Base-by-base conservation (phyloP, 1,284 basidiomycete species). In the Tilletia setariae region DNA sequence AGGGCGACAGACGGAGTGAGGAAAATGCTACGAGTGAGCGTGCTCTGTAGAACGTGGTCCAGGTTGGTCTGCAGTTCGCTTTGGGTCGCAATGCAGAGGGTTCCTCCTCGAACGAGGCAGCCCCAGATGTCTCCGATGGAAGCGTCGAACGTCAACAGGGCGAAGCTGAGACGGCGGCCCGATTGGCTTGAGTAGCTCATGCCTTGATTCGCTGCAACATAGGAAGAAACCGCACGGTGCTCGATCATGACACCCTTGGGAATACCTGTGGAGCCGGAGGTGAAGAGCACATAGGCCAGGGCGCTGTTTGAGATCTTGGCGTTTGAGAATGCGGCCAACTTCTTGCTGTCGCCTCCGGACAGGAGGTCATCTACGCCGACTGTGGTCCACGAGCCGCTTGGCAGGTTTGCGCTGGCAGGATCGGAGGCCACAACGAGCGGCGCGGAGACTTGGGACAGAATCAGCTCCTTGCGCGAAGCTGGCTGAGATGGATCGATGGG, bases 141-240 rank as follows among this genome's bases (percentile, higher is more conserved):
- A 19, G 63, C 66, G 66, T 67, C 66, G 40, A 67, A 67, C 21
- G 66, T 63, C 32, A 67, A 63, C 25, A 13, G 15, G 46, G 66
- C 56, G 9, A 44, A 25, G 8, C 16, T 19, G 21, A 67, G 66
- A n/a, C 35, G 9, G 51, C 51, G 51, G 19, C 25, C 35, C 23
- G 42, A 67, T 6, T 13, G 15, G 11, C 6, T 19, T 23, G 21
- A 7, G 32, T 63, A 25, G 32, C 30, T 7, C 19, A 23, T 23
- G 11, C 40, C 13, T 35, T 21, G 21, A 19, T n/a, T 56, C 7
- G 64, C 46, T n/a, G 40, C n/a, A 40, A 66, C 13, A 28, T n/a
- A 56, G 19, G 51, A 19, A 9, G 51, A 23, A 16, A 66, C 40
- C 47, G 21, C 32, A 8, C 35, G 6, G 64, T 66, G 64, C 32